These are phyloP conservation scores for Knufia petricola DNA, from an alignment of 2,329 filamentous ascomycete genomes.

Conservation along the genomic window DNA sequence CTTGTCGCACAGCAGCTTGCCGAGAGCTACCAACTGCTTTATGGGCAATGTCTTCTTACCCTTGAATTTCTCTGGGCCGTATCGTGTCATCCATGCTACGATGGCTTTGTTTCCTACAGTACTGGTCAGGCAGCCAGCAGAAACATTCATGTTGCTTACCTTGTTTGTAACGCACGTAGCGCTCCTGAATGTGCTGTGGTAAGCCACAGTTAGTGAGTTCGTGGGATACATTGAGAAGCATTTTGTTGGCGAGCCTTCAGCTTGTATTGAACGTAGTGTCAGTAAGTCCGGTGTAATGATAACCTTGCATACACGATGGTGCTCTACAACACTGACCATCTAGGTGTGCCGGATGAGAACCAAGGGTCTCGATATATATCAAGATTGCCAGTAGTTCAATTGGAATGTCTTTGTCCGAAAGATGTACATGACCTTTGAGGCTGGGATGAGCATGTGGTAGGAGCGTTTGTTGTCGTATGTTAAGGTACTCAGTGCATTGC, in stretches of 20 bases:
- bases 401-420: neutral
- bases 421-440: too few species aligned
- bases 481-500: neutral
- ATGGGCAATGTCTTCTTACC: conserved; percentile 20
- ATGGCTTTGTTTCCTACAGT: conserved; percentile 22
- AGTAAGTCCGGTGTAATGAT: neutral
- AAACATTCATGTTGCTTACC: conserved; percentile 3
- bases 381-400: neutral
- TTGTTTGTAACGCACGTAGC: conserved; percentile 25
- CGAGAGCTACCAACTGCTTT: conserved; percentile 22
- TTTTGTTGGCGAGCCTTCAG: conserved; percentile 2
- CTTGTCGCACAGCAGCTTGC: conserved; percentile 16
- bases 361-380: too few species aligned
- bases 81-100: conserved; percentile 24
- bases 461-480: neutral
- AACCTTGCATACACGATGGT: too few species aligned
- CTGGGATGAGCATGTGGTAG: too few species aligned
- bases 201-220: conserved; percentile 20
- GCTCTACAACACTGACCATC: too few species aligned
- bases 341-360: too few species aligned
- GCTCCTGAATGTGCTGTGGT: conserved; percentile 21
- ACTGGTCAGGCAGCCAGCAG: neutral
- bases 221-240: conserved; percentile 22
- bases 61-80: conserved; percentile 17
- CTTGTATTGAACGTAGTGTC: neutral